Base-by-base conservation (phyloP, 805 yeast species). In the Myxozyma monticola region DNA sequence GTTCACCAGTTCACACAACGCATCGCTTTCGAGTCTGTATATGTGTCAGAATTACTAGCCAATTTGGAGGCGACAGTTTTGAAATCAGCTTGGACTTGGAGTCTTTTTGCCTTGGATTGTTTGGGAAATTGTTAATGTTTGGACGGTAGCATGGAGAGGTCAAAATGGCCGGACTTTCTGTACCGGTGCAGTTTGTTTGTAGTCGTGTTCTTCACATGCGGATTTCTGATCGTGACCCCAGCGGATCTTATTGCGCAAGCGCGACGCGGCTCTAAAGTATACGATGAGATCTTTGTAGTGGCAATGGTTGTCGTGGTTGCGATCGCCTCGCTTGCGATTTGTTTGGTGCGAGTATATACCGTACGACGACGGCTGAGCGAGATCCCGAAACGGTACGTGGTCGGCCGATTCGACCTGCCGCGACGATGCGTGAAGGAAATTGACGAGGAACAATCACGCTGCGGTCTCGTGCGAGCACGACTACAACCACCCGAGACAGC, bases 231-330 rank as follows among this genome's bases (percentile, higher is more conserved):
- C 1, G 85, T 85, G 7, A 72, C 91, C 0, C 95, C 95, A 0
- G 78, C 88, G 14, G 97, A 91, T 67, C 80, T 88, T 26, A 80
- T 89, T 52, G 74, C 75, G 0, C 83, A 78, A 61, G 78, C 82
- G 4, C 77, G 79, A 58, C 74, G 84, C 1, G 72, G 80, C 10
- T 78, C 79, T 52, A 79, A 85, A 60, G 93, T 87, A 1, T 72
- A 87, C 65, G 88, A 89, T 64, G 79, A 91, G 2, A 83, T 90
- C 55, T 87, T 90, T 51, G 87, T 89, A 18, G 80, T 86, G 6
- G 78, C 81, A 38, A 88, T 85, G 5, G 75, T 86, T 60, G 87
- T 81, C 2, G 68, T 80, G 1, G 80, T 86, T 56, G 71, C 81
- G 1, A 50, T 84, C 0, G 59, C 76, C 5, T 68, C 81, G 2